Evolutionary conservation across 108 stramenopile genomes (phyloP), one percentile per base, ranked within the genome.

Genomic region (Stephanodiscus minutulus): DNA sequence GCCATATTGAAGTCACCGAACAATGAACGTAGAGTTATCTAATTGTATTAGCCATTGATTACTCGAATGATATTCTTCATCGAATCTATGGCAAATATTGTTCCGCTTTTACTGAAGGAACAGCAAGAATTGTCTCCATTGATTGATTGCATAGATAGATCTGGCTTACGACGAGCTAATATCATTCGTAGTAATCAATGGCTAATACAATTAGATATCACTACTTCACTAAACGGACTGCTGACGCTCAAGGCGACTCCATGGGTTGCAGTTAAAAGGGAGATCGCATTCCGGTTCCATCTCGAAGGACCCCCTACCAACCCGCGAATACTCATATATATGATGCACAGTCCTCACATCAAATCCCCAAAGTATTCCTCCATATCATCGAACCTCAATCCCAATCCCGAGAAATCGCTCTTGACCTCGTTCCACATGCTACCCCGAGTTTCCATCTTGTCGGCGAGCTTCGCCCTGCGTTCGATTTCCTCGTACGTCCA

Each of bases 371-470:
- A 88, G 74, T 90, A 88, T 58, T 87, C 88, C 54, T 94, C 91
- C 81, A 92, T 87, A 67, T 92, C 93, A 66, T 91, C 91, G 52
- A 94, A 85, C 59, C 93, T 83, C 77, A 94, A 76, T 25, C 93
- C 93, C 25, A 94, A 74, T 57, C 93, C 93, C 33, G 87, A 88
- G 76, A 94, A 94, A 77, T 94, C 93, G 68, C 88, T 89, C 86
- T 92, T 91, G 39, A 94, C 91, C 68, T 94, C 93, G 60, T 94
- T 94, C 55, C 90, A 94, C 79, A 81, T 81, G 43, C 91, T 90
- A 21, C 93, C 93, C 46, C 87, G 49, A 12, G 83, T 76, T 77
- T 94, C 93, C 83, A 94, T 87, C 64, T 94, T 94, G 74, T 92
- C 89, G 8, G 88, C 81, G 5, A 94, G 70, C 55, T 90, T 94